Percentiles rank a stretch among this genome's conserved stretches.
Evolutionary conservation across 495 filamentous ascomycete genomes (phyloP).

Genomic region (Mycothermus thermophilus): DNA sequence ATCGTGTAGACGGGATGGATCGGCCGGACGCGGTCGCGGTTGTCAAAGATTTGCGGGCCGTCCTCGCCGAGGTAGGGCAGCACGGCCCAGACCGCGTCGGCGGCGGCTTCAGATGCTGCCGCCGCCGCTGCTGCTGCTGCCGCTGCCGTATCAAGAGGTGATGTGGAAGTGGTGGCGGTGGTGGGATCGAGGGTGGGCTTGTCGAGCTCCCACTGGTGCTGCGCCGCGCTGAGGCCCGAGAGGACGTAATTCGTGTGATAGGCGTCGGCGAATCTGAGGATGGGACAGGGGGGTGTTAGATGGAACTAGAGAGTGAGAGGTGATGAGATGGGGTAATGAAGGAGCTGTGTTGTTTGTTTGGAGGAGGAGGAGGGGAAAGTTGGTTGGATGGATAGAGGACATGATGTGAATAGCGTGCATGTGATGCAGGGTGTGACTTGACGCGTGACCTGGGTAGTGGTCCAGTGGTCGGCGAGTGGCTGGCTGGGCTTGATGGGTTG

Average conservation of each 20-base stretch:
- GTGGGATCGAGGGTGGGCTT: constrained; percentile 1
- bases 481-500: no score
- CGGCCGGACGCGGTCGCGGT: constrained; percentile 37
- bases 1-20: constrained; percentile 81
- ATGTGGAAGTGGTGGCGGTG: no score
- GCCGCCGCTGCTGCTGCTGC: constrained; percentile 2
- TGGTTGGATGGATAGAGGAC: neutral
- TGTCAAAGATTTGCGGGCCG: constrained; percentile 35
- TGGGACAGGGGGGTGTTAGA: neutral
- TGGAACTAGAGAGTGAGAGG: no score
- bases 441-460: no score
- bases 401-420: neutral
- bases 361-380: neutral
- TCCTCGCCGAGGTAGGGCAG: constrained; percentile 34
- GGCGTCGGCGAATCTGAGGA: constrained; percentile 54
- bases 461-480: no score
- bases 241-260: constrained; percentile 92
- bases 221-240: constrained; percentile 67
- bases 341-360: no score
- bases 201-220: constrained; percentile 56
- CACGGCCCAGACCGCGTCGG: constrained; percentile 42
- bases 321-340: no score
- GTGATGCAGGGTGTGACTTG: no score
- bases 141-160: neutral
- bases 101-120: constrained; percentile 1